Base-by-base conservation (phyloP, 2,329 filamentous ascomycete species). In the Acephala macrosclerotiorum region DNA sequence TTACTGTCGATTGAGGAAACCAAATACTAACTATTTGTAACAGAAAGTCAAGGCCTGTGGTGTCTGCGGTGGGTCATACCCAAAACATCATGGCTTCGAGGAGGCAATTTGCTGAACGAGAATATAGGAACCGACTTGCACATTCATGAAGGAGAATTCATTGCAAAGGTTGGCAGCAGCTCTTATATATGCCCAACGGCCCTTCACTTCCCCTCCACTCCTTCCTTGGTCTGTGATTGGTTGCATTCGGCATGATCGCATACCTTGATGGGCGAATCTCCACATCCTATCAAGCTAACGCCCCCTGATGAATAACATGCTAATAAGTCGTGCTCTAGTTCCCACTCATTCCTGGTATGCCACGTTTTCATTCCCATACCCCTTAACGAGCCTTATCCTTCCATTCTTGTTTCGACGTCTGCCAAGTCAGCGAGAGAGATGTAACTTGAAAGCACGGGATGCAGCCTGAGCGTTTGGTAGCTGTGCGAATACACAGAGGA, bases 91-190 rank as follows among this genome's bases (percentile, higher is more conserved):
- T 45, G 8, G 36, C 8, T 26, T 16, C 4, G 18, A 33, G 36
- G 11, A 12, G 22, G 22, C 16, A 16, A 22, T 18, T 18, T 58
- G 57, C 35, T 29, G 20, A 60, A 33, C 47, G 45, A 36, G 60
- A 75, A 58, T 1, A 25, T n/a, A 53, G 78, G 78, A 69, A 80
- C 79, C 63, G 73, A 73, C 68, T 68, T 81, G 76, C 86, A 89
- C 73, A 89, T 88, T 72, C 88, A 91, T 74, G 86, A 91, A 76
- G 89, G 89, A 73, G 88, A 91, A 79, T 91, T 91, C 71, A 79
- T 84, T 72, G 82, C 82, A 73, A 83, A 83, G 78, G 81, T 83
- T 77, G 66, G 78, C 64, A 57, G 59, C 38, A 18, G 29, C 16
- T 64, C 62, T 67, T 68, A 72, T 70, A 67, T 66, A 38, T 45